Evolutionary conservation across 371 early-diverging fungal species (phyloP).

Genomic region (Blyttiomyces sp.): DNA sequence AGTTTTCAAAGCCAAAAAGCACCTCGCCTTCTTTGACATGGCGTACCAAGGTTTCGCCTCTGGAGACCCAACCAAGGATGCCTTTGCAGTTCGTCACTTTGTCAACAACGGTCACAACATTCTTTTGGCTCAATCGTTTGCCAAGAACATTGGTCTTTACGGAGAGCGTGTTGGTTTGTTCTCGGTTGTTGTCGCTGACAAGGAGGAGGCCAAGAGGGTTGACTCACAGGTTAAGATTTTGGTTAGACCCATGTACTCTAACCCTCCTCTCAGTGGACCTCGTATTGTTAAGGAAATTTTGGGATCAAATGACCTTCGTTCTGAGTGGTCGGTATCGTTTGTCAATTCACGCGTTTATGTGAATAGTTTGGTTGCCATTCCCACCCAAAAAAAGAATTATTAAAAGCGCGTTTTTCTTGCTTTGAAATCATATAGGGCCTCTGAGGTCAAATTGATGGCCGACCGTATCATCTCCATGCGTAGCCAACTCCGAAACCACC

Average conservation of each 20-base stretch:
- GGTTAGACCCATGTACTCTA: conserved; percentile 96
- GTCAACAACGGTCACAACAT: conserved; percentile 75
- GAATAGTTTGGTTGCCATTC: too few species aligned
- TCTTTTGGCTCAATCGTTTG: conserved; percentile 91
- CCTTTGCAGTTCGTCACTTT: conserved; percentile 93
- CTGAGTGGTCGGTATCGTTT: conserved; percentile 77
- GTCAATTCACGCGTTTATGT: too few species aligned
- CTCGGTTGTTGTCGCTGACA: conserved; percentile 74
- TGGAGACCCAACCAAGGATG: conserved; percentile 87
- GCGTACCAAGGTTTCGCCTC: conserved; percentile 99
- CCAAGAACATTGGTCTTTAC: conserved; percentile 99
- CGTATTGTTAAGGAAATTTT: conserved; percentile 90
- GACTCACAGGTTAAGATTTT: conserved; percentile 94
- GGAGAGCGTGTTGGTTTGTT: conserved; percentile 98
- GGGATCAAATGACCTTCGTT: conserved; percentile 67
- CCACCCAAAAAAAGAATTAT: background rate
- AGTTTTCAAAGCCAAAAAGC: conserved; percentile 75
- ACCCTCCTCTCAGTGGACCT: conserved; percentile 94
- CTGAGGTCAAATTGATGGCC: conserved; percentile 95
- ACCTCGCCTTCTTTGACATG: conserved; percentile 96
- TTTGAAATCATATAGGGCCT: conserved; percentile 42
- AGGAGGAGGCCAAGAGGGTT: conserved; percentile 80
- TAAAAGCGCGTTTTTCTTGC: background rate
- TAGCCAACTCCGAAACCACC: conserved; percentile 63
- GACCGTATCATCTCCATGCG: conserved; percentile 97